Evolutionary conservation across 345 rosid genomes (phyloP), one percentile per base, ranked within the genome.

Genomic region (Erysimum cheiranthoides): DNA sequence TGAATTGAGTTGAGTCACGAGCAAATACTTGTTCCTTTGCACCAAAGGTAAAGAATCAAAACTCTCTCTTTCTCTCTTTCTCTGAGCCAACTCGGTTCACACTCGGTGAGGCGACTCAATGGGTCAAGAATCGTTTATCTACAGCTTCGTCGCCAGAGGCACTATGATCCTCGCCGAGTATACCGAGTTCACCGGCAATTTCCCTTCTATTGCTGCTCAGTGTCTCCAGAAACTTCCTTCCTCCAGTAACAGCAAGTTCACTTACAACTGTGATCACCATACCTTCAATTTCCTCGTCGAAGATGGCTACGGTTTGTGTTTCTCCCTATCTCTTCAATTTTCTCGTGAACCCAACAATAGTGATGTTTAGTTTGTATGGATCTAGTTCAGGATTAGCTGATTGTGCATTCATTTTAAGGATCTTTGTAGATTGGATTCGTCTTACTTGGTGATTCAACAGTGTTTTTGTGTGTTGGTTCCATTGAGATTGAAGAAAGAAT

Each of bases 201-300:
- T 94, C 79, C 98, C 98, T 13, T 96, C 97, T 49, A 94, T 94
- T 61, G 97, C 98, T 13, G 78, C 95, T 56, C 98, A 94, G 84
- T 94, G 98, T 73, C 88, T 94, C 70, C 93, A 90, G 63, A 86
- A 82, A 75, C 89, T 95, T 64, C 92, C 97, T 71, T 92, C 96
- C 49, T 77, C 93, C 51, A 92, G 88, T 85, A 92, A 90, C 84
- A 92, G 88, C 90, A 95, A 90, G 90, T 90, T 90, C 84, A 92
- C 97, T 50, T 95, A 92, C 90, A 90, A 89, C 75, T 95, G 99
- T 71, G 99, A 95, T 85, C 93, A 90, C 83, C 99, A 95, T 73
- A 89, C 97, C 78, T 92, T 95, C 83, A 95, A 95, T 70, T 95
- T 95, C 83, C 92, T 95, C 50, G 90, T 94, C 34, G 92, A 94